Evolutionary conservation across 1,284 basidiomycete genomes (phyloP).

Genomic region (Trametes hirsuta): DNA sequence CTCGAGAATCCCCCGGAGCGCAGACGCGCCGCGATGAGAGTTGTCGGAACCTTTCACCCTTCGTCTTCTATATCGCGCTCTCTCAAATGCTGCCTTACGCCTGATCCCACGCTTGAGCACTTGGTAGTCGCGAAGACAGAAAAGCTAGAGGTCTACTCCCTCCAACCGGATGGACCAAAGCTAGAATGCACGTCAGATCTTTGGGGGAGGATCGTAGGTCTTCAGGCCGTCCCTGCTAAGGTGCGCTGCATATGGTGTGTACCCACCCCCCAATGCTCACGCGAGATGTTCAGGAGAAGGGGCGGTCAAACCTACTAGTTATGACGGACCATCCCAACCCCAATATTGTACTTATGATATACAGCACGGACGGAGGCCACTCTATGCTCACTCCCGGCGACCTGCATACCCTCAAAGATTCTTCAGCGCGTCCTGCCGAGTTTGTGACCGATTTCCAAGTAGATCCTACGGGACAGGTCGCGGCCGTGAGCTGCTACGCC

Average conservation of each 20-base stretch:
- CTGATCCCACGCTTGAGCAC: slow-evolving; percentile 51
- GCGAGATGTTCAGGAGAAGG: slow-evolving; percentile 40
- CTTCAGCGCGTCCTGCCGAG: slow-evolving; percentile 59
- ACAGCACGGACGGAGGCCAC: slow-evolving; percentile 41
- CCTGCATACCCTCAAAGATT: slow-evolving; percentile 56
- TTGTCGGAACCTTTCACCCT: slow-evolving; percentile 69
- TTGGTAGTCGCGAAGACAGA: slow-evolving; percentile 69
- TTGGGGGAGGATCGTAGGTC: slow-evolving; percentile 63
- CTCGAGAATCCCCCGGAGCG: not conserved
- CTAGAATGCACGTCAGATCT: slow-evolving; percentile 61
- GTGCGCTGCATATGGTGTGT: slow-evolving; percentile 41
- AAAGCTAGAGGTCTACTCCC: slow-evolving; percentile 64
- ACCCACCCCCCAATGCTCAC: not conserved
- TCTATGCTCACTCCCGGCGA: slow-evolving; percentile 45
- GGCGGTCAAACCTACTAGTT: slow-evolving; percentile 57
- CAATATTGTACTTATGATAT: slow-evolving; percentile 62
- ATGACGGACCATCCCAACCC: slow-evolving; percentile 77
- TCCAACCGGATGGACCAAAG: slow-evolving; percentile 58
- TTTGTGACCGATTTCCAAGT: slow-evolving; percentile 68
- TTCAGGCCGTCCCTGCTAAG: slow-evolving; percentile 55
- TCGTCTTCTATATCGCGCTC: slow-evolving; percentile 67
- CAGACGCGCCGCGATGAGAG: slow-evolving; percentile 51
- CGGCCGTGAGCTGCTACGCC: slow-evolving; percentile 63
- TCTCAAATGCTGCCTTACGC: slow-evolving; percentile 55
- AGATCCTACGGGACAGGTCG: slow-evolving; percentile 61